These are phyloP conservation scores for Persicaria tinctoria DNA, from an alignment of 148 eudicot species.

Conservation along the genomic window DNA sequence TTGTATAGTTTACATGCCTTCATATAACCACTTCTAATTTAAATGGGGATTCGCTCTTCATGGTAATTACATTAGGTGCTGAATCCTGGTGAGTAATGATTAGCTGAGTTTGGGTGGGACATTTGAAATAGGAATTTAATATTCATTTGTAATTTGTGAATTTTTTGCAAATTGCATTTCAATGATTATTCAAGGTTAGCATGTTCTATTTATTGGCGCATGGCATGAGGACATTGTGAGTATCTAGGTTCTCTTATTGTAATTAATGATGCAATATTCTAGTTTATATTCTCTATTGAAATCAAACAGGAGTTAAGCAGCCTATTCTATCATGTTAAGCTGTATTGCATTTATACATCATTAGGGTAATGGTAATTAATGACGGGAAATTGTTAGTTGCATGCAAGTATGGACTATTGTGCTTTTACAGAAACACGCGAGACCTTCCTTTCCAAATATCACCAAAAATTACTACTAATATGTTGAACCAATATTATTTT, in stretches of 20 bases:
- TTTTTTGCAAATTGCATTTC: background rate
- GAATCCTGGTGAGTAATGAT: background rate
- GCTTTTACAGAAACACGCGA: background rate
- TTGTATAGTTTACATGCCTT: background rate
- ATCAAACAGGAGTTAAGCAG: background rate
- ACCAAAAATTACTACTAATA: background rate
- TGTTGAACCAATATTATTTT: background rate
- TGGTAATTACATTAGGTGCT: background rate
- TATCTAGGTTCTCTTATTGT: background rate
- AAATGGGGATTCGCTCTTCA: background rate
- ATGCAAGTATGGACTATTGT: background rate
- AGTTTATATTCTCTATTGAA: background rate
- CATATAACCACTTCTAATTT: background rate
- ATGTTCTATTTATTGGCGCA: background rate
- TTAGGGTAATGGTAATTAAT: background rate
- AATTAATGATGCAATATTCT: background rate
- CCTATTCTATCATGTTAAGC: background rate
- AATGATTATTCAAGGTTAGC: background rate
- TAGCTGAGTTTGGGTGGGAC: background rate
- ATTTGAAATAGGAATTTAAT: background rate
- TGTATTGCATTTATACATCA: background rate
- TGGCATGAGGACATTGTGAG: background rate
- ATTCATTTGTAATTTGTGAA: background rate
- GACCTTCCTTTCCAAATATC: background rate
- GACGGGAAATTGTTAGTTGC: background rate